phyloP scores from a whole-genome alignment of 1,284 basidiomycete genomes.

The Athelia psychrophila region DNA sequence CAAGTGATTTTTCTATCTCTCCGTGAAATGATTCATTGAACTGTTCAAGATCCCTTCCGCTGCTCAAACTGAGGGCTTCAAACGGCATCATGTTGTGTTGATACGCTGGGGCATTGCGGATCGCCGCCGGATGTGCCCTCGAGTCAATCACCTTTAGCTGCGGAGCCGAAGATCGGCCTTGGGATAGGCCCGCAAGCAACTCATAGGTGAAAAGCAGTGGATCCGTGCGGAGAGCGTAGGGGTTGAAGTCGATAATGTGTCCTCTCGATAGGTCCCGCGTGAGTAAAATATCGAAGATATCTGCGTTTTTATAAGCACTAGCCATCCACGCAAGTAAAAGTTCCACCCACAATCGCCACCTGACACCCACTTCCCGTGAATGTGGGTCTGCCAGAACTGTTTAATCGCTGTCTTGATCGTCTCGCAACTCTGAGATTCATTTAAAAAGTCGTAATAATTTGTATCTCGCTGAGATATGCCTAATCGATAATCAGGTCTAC shows the following conservation, averaged over 20 bases:
- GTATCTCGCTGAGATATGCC: constrained; percentile 89
- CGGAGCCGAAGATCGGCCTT: constrained; percentile 27
- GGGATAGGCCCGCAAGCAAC: constrained; percentile 44
- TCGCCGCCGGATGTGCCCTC: constrained; percentile 61
- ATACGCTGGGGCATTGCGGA: constrained; percentile 67
- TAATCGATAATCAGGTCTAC: constrained; percentile 23
- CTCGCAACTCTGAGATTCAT: constrained; percentile 51
- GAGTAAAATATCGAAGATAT: constrained; percentile 85
- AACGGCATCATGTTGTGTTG: constrained; percentile 92
- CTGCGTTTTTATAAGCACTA: constrained; percentile 36
- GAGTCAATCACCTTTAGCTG: constrained; percentile 74
- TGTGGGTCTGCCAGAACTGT: constrained; percentile 67
- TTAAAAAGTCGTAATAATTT: constrained; percentile 88
- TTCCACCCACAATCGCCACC: constrained; percentile 64
- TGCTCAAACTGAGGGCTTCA: constrained; percentile 80
- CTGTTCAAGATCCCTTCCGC: constrained; percentile 68
- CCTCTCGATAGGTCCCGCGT: constrained; percentile 75
- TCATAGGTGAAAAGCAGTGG: constrained; percentile 84
- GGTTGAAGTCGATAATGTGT: constrained; percentile 90
- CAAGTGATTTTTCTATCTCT: constrained; percentile 43
- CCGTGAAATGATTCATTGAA: constrained; percentile 72
- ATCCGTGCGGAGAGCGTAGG: constrained; percentile 85
- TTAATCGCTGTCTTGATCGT: constrained; percentile 55
- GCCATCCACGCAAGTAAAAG: constrained; percentile 1
- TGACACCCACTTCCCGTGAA: constrained; percentile 57